Percentiles rank a stretch among this genome's conserved stretches.
phyloP scores from a whole-genome alignment of 2,329 filamentous ascomycete species.

The Fusarium stilboides region DNA sequence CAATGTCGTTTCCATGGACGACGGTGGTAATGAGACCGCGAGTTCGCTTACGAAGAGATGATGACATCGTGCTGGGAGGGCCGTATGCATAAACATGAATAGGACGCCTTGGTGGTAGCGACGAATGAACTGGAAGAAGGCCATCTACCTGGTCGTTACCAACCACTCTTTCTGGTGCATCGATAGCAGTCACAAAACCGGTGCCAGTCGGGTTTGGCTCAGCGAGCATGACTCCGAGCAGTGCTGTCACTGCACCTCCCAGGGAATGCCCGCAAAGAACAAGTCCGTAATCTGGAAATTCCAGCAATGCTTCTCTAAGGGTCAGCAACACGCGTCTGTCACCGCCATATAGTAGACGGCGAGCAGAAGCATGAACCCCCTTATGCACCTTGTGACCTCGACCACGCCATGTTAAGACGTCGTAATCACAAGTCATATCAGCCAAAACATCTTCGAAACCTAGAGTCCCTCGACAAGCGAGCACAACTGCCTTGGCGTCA shows the following conservation, averaged over 20 bases:
- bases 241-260: constrained; percentile 77
- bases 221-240: constrained; percentile 79
- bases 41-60: constrained; percentile 77
- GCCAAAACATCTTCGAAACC: constrained; percentile 82
- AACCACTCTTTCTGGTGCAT: constrained; percentile 61
- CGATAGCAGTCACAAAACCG: constrained; percentile 74
- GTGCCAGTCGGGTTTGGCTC: constrained; percentile 70
- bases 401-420: constrained; percentile 75
- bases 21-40: constrained; percentile 82
- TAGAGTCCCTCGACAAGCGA: constrained; percentile 80
- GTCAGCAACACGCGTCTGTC: constrained; percentile 77
- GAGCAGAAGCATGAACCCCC: constrained; percentile 80
- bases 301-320: constrained; percentile 74
- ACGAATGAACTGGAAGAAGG: constrained; percentile 56
- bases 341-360: constrained; percentile 76
- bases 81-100: constrained; percentile 88
- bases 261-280: constrained; percentile 79
- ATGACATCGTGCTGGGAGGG: constrained; percentile 80
- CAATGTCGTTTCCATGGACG: constrained; percentile 80
- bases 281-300: constrained; percentile 78
- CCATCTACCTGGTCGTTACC: constrained; percentile 51
- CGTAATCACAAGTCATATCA: constrained; percentile 82
- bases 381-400: constrained; percentile 80
- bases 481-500: constrained; percentile 78
- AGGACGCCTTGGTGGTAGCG: constrained; percentile 76